A percentile compares a stretch with the other conserved stretches of the same genome.
phyloP scores from a whole-genome alignment of 2,329 filamentous ascomycete genomes.

The Sporothrix protearum region DNA sequence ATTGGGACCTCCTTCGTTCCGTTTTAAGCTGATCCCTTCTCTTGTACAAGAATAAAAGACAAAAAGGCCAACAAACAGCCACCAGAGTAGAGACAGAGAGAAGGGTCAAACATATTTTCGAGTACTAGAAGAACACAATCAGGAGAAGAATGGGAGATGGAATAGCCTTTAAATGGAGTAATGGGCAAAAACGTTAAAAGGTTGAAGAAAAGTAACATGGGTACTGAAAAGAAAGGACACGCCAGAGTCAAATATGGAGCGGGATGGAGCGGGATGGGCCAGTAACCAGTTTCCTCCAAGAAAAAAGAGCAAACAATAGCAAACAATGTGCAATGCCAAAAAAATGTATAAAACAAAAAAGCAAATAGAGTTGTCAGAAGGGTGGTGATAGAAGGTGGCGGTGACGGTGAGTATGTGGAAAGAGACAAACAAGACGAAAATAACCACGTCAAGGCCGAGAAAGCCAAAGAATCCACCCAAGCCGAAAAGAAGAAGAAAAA shows the following conservation, averaged over 20 bases:
- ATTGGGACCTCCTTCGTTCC: not conserved
- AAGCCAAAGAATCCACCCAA: not conserved
- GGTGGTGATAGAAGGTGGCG: not conserved
- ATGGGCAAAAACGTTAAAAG: not conserved
- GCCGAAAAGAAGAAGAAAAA: not conserved
- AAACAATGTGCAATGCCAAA: constrained; percentile 12
- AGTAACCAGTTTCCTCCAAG: constrained; percentile 14
- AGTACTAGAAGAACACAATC: not conserved
- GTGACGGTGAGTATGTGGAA: not conserved
- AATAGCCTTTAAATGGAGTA: constrained; percentile 3
- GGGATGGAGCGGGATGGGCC: constrained; percentile 4
- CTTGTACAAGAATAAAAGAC: not conserved
- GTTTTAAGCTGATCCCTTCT: constrained; percentile 3
- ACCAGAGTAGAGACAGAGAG: not conserved
- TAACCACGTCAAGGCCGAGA: not conserved
- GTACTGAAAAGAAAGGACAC: constrained; percentile 5
- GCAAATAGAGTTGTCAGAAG: not conserved
- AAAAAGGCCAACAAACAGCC: not conserved
- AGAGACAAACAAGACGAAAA: not conserved
- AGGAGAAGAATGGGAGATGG: constrained; percentile 16
- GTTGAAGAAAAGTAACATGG: not conserved
- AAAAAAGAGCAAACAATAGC: not conserved
- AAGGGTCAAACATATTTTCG: not conserved
- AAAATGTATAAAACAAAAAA: constrained; percentile 8
- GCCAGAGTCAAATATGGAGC: constrained; percentile 4